These are phyloP conservation scores for Naganishia kalamii DNA, from an alignment of 768 basidiomycete genomes.

Conservation along the genomic window DNA sequence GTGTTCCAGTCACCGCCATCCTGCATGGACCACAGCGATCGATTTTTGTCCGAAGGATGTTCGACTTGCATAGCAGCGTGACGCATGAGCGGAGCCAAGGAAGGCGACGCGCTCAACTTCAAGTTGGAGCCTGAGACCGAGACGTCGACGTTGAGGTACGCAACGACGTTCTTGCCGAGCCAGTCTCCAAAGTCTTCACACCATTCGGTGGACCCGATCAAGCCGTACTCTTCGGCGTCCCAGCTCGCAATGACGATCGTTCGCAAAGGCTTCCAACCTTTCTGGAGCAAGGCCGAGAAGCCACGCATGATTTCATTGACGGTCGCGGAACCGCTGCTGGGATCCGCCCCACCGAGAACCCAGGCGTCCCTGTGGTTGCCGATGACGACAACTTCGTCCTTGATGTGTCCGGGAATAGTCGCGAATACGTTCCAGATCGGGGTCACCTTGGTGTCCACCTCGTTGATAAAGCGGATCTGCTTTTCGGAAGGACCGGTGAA, in stretches of 20 bases:
- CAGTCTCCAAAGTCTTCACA: conserved; percentile 83
- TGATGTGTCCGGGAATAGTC: conserved; percentile 72
- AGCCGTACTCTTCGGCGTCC: conserved; percentile 60
- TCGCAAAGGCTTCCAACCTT: conserved; percentile 77
- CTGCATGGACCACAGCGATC: conserved; percentile 72
- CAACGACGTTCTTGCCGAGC: conserved; percentile 70
- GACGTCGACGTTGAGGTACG: conserved; percentile 78
- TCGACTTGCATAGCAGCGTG: conserved; percentile 63
- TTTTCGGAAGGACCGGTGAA: conserved; percentile 50
- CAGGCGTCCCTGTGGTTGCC: conserved; percentile 80
- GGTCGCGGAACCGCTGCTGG: conserved; percentile 66
- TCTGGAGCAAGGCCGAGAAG: conserved; percentile 60
- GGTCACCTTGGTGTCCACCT: conserved; percentile 69
- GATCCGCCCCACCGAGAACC: conserved; percentile 60
- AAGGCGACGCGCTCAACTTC: conserved; percentile 63
- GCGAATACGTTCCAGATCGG: conserved; percentile 89
- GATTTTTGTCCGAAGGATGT: conserved; percentile 62
- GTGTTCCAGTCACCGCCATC: conserved; percentile 56
- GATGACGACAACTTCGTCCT: conserved; percentile 76
- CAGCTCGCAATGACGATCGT: conserved; percentile 68
- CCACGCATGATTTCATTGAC: conserved; percentile 71
- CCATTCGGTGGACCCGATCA: conserved; percentile 78
- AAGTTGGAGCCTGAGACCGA: conserved; percentile 61
- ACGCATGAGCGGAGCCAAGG: conserved; percentile 69
- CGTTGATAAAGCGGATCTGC: conserved; percentile 57